These are phyloP conservation scores for Leccinum subspadiceum DNA, from an alignment of 1,284 basidiomycete species.

Conservation along the genomic window DNA sequence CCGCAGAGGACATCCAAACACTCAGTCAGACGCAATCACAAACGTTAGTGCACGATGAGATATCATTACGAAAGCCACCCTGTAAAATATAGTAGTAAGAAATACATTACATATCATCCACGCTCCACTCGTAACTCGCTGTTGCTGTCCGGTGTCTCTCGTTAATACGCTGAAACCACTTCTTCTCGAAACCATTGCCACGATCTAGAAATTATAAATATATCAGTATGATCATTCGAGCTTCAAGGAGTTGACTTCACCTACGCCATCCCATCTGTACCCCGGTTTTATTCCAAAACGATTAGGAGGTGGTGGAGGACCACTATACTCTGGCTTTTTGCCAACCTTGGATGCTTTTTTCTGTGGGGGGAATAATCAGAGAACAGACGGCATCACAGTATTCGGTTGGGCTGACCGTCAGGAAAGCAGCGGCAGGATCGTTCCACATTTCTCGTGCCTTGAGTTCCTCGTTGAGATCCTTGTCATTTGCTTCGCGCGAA, in stretches of 20 bases:
- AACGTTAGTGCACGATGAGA: not conserved
- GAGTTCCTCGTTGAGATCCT: conserved; percentile 79
- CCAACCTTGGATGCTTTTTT: conserved; percentile 76
- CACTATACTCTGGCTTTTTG: conserved; percentile 80
- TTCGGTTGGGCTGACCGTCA: conserved; percentile 62
- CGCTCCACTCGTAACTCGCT: conserved; percentile 81
- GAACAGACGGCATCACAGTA: not conserved
- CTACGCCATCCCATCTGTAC: conserved; percentile 96
- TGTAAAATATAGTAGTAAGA: conserved; percentile 1
- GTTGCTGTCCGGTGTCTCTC: conserved; percentile 63
- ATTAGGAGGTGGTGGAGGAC: conserved; percentile 89
- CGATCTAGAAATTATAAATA: conserved; percentile 55
- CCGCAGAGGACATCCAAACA: not conserved
- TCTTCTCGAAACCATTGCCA: conserved; percentile 94
- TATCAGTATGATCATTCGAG: conserved; percentile 10
- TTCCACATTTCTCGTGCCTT: conserved; percentile 86
- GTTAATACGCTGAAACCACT: conserved; percentile 81
- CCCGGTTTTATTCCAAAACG: conserved; percentile 94
- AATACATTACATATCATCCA: conserved; percentile 80
- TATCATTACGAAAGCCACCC: not conserved
- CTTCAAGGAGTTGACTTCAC: conserved; percentile 47
- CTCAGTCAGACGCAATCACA: not conserved
- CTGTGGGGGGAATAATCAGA: conserved; percentile 34
- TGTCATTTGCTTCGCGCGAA: conserved; percentile 81
- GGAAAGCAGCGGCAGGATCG: conserved; percentile 91